Evolutionary conservation across 2,329 filamentous ascomycete species (phyloP), one percentile per base, ranked within the genome.

Genomic region (Neonectria magnoliae): DNA sequence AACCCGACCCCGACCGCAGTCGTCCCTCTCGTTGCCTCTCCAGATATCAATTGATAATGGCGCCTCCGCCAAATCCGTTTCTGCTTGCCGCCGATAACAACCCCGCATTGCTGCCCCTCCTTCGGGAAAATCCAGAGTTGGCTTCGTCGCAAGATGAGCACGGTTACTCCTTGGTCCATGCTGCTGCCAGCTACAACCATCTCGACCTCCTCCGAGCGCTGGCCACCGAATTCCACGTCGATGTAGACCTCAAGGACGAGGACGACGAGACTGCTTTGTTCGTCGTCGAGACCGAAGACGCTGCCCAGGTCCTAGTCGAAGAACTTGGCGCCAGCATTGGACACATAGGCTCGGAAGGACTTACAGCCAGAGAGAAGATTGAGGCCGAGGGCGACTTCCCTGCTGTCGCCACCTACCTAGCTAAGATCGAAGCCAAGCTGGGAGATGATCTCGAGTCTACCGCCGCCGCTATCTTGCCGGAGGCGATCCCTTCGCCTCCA

Each of bases 211-310:
- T 98, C 16, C 90, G 92, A 64, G 80, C 88, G 0, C 86, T 99
- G 6, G 84, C 97, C 29, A 84, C 84, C 51, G 92, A 95, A 36
- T 93, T 94, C 79, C 81, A 89, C 13, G 94, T 95, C 25, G 84
- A 94, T 65, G 87, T 94, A 52, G 91, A 98, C 76, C 83, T 98
- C 57, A 88, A 87, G 70, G 96, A 99, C 76, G 93, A 97, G 78
- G 96, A 99, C 77, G 88, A 90, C 61, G 96, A 99, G 81, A 98
- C 95, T 1, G 92, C 95, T n/a, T 84, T 99, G 5, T 99, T 97
- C 76, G 93, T 94, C n/a, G 89, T 90, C 29, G 96, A 99, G 80
- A 93, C 89, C 0, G 83, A 91, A 53, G 90, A 92, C 4, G 90
- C 93, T 47, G 95, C 95, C 20, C 88, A 88, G 72, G 87, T 90